Conservation (phyloP, 495 filamentous ascomycete genomes). For the Penicillium salamii region DNA sequence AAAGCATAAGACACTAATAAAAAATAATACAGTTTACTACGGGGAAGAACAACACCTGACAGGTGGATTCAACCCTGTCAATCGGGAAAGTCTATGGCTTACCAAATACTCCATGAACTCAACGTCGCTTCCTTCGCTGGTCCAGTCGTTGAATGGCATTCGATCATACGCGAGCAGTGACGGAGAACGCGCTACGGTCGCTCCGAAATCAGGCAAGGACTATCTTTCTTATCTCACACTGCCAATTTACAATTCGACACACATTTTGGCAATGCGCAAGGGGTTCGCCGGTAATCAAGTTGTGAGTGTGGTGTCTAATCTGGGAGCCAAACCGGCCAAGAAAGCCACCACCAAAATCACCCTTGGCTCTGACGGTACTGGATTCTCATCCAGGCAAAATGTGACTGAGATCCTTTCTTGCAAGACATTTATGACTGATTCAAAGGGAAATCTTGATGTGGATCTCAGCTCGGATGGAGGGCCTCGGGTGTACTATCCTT, state of each 20-base stretch:
- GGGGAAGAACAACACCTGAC: slow-evolving; percentile 68
- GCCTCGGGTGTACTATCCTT: slow-evolving; percentile 18
- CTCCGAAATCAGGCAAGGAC: slow-evolving; percentile 8
- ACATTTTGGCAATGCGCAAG: slow-evolving; percentile 17
- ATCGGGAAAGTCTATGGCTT: slow-evolving; percentile 70
- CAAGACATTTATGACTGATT: slow-evolving; percentile 11
- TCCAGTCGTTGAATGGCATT: slow-evolving; percentile 15
- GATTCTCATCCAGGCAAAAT: slow-evolving; percentile 13
- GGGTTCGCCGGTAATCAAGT: slow-evolving; percentile 20
- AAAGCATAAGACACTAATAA: slow-evolving; percentile 4
- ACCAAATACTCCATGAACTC: slow-evolving; percentile 56
- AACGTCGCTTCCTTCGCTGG: slow-evolving; percentile 31
- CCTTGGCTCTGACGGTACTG: slow-evolving; percentile 13
- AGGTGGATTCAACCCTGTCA: slow-evolving; percentile 55
- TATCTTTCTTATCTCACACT: slow-evolving; percentile 15
- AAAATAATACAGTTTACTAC: slow-evolving; percentile 33
- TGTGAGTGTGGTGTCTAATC: slow-evolving; percentile 19
- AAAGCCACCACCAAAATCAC: slow-evolving; percentile 10
- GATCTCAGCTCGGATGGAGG: slow-evolving; percentile 18
- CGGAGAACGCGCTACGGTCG: slow-evolving; percentile 11
- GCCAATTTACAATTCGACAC: slow-evolving; percentile 14
- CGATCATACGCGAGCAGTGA: slow-evolving; percentile 13
- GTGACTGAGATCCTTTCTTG: slow-evolving; percentile 17
- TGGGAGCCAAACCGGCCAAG: slow-evolving; percentile 12
- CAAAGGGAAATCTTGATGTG: slow-evolving; percentile 12